These are phyloP conservation scores for Wakefieldia striispora DNA, from an alignment of 768 basidiomycete species.

Conservation along the genomic window DNA sequence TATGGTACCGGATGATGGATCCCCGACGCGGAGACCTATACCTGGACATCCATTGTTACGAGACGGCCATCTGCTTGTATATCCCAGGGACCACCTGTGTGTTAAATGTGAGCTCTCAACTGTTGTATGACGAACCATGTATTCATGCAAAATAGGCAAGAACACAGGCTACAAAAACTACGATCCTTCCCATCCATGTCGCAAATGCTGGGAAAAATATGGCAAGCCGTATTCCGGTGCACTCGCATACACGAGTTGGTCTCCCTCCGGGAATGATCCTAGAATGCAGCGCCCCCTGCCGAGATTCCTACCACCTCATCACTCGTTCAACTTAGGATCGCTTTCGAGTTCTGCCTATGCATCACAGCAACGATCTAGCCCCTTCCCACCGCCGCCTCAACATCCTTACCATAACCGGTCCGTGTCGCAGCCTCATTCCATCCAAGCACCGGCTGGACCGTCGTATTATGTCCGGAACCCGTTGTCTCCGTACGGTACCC, in stretches of 20 bases:
- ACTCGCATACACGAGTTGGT: constrained; percentile 50
- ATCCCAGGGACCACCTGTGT: constrained; percentile 62
- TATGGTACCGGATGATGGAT: constrained; percentile 45
- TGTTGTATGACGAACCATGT: not conserved
- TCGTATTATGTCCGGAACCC: constrained; percentile 31
- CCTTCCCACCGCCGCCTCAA: not conserved
- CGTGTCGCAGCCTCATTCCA: constrained; percentile 13
- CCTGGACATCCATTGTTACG: constrained; percentile 68
- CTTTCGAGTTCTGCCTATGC: not conserved
- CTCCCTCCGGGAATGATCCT: constrained; percentile 17
- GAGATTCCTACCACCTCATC: constrained; percentile 22
- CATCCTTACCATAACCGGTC: constrained; percentile 18
- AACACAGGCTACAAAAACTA: constrained; percentile 74
- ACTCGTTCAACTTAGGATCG: not conserved
- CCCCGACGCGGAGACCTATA: constrained; percentile 60
- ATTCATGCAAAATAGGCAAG: constrained; percentile 43
- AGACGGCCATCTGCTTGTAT: constrained; percentile 63
- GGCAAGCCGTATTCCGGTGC: constrained; percentile 60
- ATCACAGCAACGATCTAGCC: not conserved
- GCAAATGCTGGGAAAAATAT: constrained; percentile 73
- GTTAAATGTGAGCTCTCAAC: constrained; percentile 54
- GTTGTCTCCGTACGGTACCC: constrained; percentile 8
- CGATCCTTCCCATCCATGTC: constrained; percentile 67
- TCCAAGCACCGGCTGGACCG: not conserved
- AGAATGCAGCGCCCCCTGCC: constrained; percentile 32